Percentiles rank a stretch among this genome's conserved stretches.
These are phyloP conservation scores for Hypsizygus marmoreus DNA, from an alignment of 768 basidiomycete genomes.

Conservation along the genomic window DNA sequence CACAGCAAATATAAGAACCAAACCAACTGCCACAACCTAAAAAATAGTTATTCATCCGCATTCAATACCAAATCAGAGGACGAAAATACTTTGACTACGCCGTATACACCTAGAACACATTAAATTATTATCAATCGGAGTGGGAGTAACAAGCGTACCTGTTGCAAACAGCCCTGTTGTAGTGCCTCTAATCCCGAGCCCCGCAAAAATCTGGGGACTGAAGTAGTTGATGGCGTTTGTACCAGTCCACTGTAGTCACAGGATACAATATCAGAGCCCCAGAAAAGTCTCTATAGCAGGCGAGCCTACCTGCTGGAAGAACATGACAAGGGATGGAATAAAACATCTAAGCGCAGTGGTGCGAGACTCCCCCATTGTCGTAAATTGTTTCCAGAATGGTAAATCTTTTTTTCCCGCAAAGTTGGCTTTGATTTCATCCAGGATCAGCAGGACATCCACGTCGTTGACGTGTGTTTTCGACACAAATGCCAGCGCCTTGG, in stretches of 20 bases:
- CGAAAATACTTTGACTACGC: conserved; percentile 32
- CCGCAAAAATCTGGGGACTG: conserved; percentile 51
- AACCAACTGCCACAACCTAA: conserved; percentile 43
- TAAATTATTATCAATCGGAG: background rate
- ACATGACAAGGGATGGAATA: conserved; percentile 49
- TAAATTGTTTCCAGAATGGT: conserved; percentile 36
- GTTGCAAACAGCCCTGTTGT: conserved; percentile 50
- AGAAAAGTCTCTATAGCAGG: background rate
- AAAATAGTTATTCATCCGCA: conserved; percentile 13
- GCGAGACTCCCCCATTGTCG: conserved; percentile 45
- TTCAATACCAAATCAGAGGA: background rate
- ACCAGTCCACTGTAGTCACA: conserved; percentile 49
- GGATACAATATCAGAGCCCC: background rate
- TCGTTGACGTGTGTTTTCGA: conserved; percentile 33
- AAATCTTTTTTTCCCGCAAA: conserved; percentile 41
- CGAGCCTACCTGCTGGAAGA: conserved; percentile 36
- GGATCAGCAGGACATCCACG: conserved; percentile 32
- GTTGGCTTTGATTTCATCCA: conserved; percentile 52
- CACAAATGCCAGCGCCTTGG: conserved; percentile 37
- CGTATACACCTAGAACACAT: conserved; percentile 29
- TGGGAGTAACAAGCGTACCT: conserved; percentile 34
- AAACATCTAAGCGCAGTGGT: conserved; percentile 43
- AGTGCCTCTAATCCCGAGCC: conserved; percentile 46
- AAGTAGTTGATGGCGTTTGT: conserved; percentile 60
- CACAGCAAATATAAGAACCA: conserved; percentile 46